These are phyloP conservation scores for Coemansia sp. DNA, from an alignment of 192 early-diverging fungal genomes.

Conservation along the genomic window DNA sequence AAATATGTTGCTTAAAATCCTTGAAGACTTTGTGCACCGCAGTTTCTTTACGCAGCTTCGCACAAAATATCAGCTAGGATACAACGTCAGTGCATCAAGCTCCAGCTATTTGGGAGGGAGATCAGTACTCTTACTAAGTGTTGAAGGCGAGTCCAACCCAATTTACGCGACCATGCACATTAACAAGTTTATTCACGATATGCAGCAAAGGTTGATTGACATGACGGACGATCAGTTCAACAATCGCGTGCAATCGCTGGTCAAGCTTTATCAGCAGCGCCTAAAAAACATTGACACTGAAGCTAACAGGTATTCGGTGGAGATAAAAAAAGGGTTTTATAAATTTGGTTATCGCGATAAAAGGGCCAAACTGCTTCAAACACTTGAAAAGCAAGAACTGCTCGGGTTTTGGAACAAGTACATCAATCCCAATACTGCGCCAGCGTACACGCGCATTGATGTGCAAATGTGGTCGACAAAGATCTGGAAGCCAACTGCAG, in stretches of 20 bases:
- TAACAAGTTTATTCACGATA: constrained; percentile 66
- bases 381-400: constrained; percentile 21
- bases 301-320: constrained; percentile 56
- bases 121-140: neutral
- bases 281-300: constrained; percentile 69
- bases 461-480: constrained; percentile 15
- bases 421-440: constrained; percentile 19
- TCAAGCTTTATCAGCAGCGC: constrained; percentile 59
- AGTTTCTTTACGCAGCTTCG: constrained; percentile 86
- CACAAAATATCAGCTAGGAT: constrained; percentile 82
- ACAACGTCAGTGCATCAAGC: constrained; percentile 19
- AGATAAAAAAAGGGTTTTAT: constrained; percentile 61
- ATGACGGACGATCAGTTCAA: constrained; percentile 51
- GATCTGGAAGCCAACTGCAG: neutral
- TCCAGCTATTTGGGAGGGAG: neutral
- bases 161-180: constrained; percentile 73
- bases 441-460: constrained; percentile 34
- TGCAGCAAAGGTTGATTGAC: constrained; percentile 23
- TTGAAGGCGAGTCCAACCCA: constrained; percentile 77
- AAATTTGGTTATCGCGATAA: constrained; percentile 62
- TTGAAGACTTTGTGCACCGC: constrained; percentile 72
- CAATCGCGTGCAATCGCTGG: constrained; percentile 59
- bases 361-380: constrained; percentile 2
- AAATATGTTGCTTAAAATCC: constrained; percentile 46
- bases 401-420: constrained; percentile 29